Evolutionary conservation across 106 monocot species (phyloP).

Genomic region (Vanilla planifolia): DNA sequence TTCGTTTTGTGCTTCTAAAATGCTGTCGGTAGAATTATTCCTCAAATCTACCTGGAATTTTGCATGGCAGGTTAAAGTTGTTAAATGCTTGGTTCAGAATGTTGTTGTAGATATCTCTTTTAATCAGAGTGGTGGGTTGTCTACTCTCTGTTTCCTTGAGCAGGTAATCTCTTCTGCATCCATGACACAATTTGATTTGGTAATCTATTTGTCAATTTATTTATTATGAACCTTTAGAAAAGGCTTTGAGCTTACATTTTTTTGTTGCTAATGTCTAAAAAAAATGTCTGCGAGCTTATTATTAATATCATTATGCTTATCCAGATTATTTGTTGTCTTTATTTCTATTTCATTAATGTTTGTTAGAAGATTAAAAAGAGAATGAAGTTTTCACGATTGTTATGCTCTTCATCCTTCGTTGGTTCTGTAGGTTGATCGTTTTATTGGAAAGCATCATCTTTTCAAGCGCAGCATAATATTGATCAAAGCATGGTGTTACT

Average conservation of each 20-base stretch:
- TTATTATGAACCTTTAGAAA: too few species aligned
- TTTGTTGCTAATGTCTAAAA: too few species aligned
- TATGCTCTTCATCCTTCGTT: not conserved
- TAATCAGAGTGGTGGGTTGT: constrained; percentile 87
- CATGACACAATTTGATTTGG: too few species aligned
- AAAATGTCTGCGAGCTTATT: too few species aligned
- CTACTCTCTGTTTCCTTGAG: constrained; percentile 87
- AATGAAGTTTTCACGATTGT: not conserved
- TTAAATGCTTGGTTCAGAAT: constrained; percentile 90
- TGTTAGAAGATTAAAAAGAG: too few species aligned
- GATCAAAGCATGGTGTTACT: constrained; percentile 97
- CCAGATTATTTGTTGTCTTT: too few species aligned
- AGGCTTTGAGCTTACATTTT: too few species aligned
- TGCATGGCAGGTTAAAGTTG: constrained; percentile 73
- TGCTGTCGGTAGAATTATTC: not conserved
- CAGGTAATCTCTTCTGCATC: constrained; percentile 24
- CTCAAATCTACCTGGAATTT: not conserved
- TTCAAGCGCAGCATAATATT: constrained; percentile 88
- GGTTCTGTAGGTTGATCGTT: constrained; percentile 47
- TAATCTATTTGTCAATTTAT: too few species aligned
- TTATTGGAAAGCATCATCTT: constrained; percentile 74
- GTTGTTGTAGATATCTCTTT: constrained; percentile 93
- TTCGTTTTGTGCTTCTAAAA: too few species aligned
- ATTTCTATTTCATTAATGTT: too few species aligned
- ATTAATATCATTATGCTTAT: too few species aligned